Percentiles rank a stretch among this genome's conserved stretches.
These are phyloP conservation scores for Curvularia spicifera DNA, from an alignment of 2,329 filamentous ascomycete species.

Conservation along the genomic window DNA sequence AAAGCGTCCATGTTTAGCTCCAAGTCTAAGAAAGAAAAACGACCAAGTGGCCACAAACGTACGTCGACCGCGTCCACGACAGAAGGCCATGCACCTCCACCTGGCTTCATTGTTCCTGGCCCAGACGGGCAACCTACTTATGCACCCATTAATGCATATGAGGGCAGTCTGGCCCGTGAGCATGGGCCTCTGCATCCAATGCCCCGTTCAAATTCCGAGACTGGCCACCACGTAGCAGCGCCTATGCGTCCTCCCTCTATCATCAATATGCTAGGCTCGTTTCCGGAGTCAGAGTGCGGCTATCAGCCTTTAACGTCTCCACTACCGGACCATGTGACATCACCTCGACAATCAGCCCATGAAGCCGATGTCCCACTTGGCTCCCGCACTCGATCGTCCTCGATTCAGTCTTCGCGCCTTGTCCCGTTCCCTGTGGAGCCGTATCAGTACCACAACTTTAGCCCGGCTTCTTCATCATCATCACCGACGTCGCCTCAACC, in stretches of 20 bases:
- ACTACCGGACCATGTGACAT: slow-evolving; percentile 24
- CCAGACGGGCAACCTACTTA: slow-evolving; percentile 57
- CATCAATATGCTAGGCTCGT: slow-evolving; percentile 48
- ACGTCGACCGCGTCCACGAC: slow-evolving; percentile 33
- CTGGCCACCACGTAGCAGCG: slow-evolving; percentile 27
- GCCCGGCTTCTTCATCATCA: slow-evolving; percentile 31
- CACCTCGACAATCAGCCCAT: slow-evolving; percentile 25
- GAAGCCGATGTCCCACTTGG: slow-evolving; percentile 22
- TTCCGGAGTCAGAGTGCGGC: slow-evolving; percentile 46
- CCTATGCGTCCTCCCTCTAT: slow-evolving; percentile 42
- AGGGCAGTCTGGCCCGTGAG: slow-evolving; percentile 46
- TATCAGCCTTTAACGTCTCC: slow-evolving; percentile 33
- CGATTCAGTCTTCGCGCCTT: slow-evolving; percentile 32
- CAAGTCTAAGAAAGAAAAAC: slow-evolving; percentile 43
- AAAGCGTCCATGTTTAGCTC: slow-evolving; percentile 39
- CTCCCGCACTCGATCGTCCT: slow-evolving; percentile 28
- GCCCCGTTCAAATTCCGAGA: slow-evolving; percentile 51
- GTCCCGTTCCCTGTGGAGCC: slow-evolving; percentile 43
- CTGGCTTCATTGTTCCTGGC: slow-evolving; percentile 57
- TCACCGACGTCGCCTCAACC: slow-evolving; percentile 34
- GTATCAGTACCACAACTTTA: slow-evolving; percentile 44
- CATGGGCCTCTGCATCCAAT: slow-evolving; percentile 50
- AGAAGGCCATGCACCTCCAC: slow-evolving; percentile 43
- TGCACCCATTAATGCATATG: slow-evolving; percentile 52
- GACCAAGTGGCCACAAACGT: slow-evolving; percentile 39